These are phyloP conservation scores for Kluyveromyces siamensis DNA, from an alignment of 805 yeast genomes.

Conservation along the genomic window DNA sequence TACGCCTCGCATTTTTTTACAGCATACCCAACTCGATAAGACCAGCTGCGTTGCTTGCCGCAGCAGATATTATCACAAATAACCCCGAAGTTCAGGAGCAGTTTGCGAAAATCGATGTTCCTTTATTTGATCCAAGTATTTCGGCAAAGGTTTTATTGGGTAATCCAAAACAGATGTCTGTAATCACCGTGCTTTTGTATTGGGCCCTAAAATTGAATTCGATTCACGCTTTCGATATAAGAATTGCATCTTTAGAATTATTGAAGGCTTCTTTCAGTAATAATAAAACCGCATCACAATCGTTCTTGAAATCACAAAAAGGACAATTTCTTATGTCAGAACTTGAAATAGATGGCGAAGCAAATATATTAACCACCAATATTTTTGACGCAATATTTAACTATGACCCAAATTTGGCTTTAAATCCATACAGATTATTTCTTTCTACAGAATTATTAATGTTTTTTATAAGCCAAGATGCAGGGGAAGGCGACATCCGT, in stretches of 20 bases:
- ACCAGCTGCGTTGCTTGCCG: constrained; percentile 58
- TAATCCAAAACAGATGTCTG: constrained; percentile 45
- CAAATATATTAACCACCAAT: constrained; percentile 31
- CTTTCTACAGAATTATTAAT: constrained; percentile 64
- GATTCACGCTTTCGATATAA: constrained; percentile 72
- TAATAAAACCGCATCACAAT: constrained; percentile 50
- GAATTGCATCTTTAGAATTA: constrained; percentile 62
- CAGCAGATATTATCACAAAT: constrained; percentile 65
- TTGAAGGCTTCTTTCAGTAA: constrained; percentile 59
- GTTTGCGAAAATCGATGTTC: constrained; percentile 81
- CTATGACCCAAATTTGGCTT: constrained; percentile 58
- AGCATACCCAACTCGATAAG: constrained; percentile 58
- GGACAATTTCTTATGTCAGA: constrained; percentile 27
- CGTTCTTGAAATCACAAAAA: constrained; percentile 63
- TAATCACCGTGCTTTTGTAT: constrained; percentile 60
- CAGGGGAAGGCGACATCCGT: constrained; percentile 42
- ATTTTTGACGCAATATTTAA: constrained; percentile 64
- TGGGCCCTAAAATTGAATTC: constrained; percentile 80
- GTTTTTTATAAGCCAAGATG: constrained; percentile 36
- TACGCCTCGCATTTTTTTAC: constrained; percentile 63
- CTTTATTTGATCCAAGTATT: constrained; percentile 71
- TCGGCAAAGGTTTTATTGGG: constrained; percentile 25
- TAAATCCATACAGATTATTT: constrained; percentile 86
- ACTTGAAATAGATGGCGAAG: constrained; percentile 10
- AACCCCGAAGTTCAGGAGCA: constrained; percentile 60